A percentile compares a stretch with the other conserved stretches of the same genome.
Conservation (phyloP, 306 rosid genomes). For the Carpinus fangiana region DNA sequence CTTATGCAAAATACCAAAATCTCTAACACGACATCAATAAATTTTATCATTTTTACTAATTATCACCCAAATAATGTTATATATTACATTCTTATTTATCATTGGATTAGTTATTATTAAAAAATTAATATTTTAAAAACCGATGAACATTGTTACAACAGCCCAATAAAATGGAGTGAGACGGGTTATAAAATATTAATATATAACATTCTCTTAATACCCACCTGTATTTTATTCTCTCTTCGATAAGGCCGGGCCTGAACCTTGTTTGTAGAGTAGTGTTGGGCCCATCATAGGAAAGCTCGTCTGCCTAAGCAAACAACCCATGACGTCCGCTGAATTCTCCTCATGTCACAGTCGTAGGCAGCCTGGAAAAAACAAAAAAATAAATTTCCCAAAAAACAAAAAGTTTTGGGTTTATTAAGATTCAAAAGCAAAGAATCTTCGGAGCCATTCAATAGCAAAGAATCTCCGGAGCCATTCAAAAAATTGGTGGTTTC, state of each 20-base stretch:
- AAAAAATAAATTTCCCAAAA: not conserved
- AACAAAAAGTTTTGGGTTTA: not conserved
- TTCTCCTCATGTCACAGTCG: not conserved
- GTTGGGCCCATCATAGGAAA: not conserved
- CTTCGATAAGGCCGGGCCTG: not conserved
- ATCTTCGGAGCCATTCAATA: conserved; percentile 34
- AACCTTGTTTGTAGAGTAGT: not conserved
- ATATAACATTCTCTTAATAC: too few relatives aligned
- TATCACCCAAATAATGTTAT: too few relatives aligned
- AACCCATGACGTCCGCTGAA: not conserved
- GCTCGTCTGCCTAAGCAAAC: not conserved
- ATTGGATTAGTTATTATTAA: too few relatives aligned
- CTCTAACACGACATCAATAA: too few relatives aligned
- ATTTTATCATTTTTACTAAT: too few relatives aligned
- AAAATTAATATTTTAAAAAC: too few relatives aligned
- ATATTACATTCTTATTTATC: too few relatives aligned
- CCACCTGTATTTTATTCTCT: not conserved
- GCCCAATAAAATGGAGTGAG: too few relatives aligned
- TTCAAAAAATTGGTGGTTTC: conserved; percentile 43
- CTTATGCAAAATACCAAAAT: too few relatives aligned
- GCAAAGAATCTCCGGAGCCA: conserved; percentile 28
- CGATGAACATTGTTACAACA: too few relatives aligned
- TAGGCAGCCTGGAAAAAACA: not conserved
- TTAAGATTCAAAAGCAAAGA: not conserved
- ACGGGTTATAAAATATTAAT: too few relatives aligned